Percentiles rank a stretch among this genome's conserved stretches.
phyloP scores from a whole-genome alignment of 2,329 filamentous ascomycete genomes.

The Plectosphaerella cucumerina region DNA sequence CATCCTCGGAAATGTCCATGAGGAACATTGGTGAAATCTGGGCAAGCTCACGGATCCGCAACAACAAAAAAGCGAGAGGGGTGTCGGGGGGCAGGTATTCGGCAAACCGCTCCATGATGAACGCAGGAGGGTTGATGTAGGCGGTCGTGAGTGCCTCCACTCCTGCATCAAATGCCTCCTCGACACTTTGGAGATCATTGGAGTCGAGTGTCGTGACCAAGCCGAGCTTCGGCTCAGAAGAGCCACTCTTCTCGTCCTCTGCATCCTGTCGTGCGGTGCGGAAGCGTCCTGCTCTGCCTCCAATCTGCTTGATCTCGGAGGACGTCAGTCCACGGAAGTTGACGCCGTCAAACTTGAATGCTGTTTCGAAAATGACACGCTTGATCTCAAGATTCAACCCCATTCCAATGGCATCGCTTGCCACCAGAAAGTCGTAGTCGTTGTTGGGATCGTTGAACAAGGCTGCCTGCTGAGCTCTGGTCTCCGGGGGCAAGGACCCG shows the following conservation, averaged over 20 bases:
- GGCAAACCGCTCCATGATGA: constrained; percentile 70
- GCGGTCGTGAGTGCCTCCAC: constrained; percentile 65
- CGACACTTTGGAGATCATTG: constrained; percentile 62
- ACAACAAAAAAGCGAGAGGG: constrained; percentile 78
- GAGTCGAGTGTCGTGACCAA: constrained; percentile 74
- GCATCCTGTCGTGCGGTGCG: constrained; percentile 62
- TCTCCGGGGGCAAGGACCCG: constrained; percentile 86
- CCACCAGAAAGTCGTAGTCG: constrained; percentile 91
- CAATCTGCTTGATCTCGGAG: constrained; percentile 91
- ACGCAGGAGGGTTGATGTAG: constrained; percentile 68
- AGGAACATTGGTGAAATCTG: constrained; percentile 63
- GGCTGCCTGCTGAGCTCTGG: constrained; percentile 82
- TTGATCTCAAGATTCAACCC: constrained; percentile 91
- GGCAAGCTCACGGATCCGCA: constrained; percentile 68
- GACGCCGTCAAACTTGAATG: constrained; percentile 65
- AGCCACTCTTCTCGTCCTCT: constrained; percentile 8
- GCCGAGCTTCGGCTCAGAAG: constrained; percentile 50
- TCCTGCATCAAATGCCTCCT: constrained; percentile 57
- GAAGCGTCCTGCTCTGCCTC: constrained; percentile 84
- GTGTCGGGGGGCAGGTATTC: constrained; percentile 77
- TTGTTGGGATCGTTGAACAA: constrained; percentile 95
- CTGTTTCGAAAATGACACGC: constrained; percentile 80
- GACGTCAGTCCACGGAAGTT: constrained; percentile 55
- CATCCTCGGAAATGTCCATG: constrained; percentile 54
- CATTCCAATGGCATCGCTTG: constrained; percentile 96